Percentiles rank a stretch among this genome's conserved stretches.
phyloP scores from a whole-genome alignment of 306 rosid species.

The Cicer cuneatum region DNA sequence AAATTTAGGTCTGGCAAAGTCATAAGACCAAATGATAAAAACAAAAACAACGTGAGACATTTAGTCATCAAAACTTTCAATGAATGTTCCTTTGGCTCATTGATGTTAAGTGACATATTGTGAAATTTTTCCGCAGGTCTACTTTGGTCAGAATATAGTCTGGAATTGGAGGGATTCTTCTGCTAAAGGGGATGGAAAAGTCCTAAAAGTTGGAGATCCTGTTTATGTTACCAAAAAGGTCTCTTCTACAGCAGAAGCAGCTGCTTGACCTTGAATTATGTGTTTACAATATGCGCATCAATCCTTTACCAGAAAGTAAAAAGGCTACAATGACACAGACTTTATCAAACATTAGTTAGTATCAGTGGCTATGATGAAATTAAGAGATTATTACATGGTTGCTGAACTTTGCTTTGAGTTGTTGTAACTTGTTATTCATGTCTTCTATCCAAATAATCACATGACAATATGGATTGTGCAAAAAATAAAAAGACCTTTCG shows the following conservation, averaged over 20 bases:
- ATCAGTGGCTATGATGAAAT: not conserved
- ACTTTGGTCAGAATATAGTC: constrained; percentile 83
- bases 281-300: constrained; percentile 14
- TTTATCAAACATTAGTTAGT: constrained; percentile 4
- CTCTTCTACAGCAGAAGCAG: constrained; percentile 67
- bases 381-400: constrained; percentile 2
- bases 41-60: constrained; percentile 64
- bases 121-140: constrained; percentile 59
- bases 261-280: constrained; percentile 67
- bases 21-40: constrained; percentile 65
- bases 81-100: constrained; percentile 9
- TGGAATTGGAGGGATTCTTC: constrained; percentile 68
- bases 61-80: constrained; percentile 36
- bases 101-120: constrained; percentile 22
- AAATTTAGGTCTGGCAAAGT: constrained; percentile 64
- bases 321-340: not conserved
- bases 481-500: not conserved
- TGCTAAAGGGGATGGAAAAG: constrained; percentile 54
- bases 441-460: constrained; percentile 3
- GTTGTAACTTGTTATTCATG: constrained; percentile 35
- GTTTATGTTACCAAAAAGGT: constrained; percentile 60
- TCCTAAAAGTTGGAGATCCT: constrained; percentile 65
- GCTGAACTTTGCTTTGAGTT: constrained; percentile 14
- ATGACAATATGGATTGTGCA: constrained; percentile 6
- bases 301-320: constrained; percentile 7